These are phyloP conservation scores for Paxillus ammoniavirescens DNA, from an alignment of 768 basidiomycete species.

Conservation along the genomic window DNA sequence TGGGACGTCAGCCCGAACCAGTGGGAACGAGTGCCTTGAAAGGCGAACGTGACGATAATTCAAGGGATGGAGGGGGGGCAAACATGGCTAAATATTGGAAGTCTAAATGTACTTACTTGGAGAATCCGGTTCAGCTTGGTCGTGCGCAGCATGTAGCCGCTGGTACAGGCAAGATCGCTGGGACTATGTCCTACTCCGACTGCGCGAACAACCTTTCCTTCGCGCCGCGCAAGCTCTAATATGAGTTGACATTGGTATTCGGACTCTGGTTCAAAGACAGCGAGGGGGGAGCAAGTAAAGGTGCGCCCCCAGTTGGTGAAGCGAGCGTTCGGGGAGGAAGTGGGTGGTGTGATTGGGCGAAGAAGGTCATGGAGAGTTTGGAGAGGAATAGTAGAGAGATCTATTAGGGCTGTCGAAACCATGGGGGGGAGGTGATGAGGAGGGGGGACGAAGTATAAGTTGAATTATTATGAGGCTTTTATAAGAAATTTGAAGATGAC, in stretches of 20 bases:
- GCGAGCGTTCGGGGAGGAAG: slow-evolving; percentile 34
- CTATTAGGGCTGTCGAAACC: slow-evolving; percentile 30
- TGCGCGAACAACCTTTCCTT: slow-evolving; percentile 70
- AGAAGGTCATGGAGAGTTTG: slow-evolving; percentile 52
- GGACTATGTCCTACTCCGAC: slow-evolving; percentile 93
- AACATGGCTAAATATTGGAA: slow-evolving; percentile 12
- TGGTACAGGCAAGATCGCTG: slow-evolving; percentile 89
- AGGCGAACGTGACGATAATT: not conserved
- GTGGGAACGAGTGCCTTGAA: not conserved
- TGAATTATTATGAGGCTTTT: slow-evolving; percentile 15
- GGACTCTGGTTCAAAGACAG: slow-evolving; percentile 73
- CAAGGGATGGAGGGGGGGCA: slow-evolving; percentile 1
- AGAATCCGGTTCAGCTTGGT: slow-evolving; percentile 68
- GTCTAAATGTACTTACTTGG: slow-evolving; percentile 56
- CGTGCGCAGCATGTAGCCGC: slow-evolving; percentile 81
- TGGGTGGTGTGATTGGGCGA: slow-evolving; percentile 51
- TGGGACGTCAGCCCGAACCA: not conserved
- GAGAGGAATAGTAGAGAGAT: slow-evolving; percentile 41
- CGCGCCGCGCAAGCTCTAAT: slow-evolving; percentile 76
- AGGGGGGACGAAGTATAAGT: slow-evolving; percentile 33
- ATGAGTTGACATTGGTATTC: slow-evolving; percentile 69
- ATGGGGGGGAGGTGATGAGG: slow-evolving; percentile 34
- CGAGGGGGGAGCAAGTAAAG: slow-evolving; percentile 64
- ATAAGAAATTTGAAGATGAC: slow-evolving; percentile 29
- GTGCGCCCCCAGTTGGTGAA: slow-evolving; percentile 91